Evolutionary conservation across 805 yeast species (phyloP), one percentile per base, ranked within the genome.

Genomic region (Saccharomycopsis capsularis): DNA sequence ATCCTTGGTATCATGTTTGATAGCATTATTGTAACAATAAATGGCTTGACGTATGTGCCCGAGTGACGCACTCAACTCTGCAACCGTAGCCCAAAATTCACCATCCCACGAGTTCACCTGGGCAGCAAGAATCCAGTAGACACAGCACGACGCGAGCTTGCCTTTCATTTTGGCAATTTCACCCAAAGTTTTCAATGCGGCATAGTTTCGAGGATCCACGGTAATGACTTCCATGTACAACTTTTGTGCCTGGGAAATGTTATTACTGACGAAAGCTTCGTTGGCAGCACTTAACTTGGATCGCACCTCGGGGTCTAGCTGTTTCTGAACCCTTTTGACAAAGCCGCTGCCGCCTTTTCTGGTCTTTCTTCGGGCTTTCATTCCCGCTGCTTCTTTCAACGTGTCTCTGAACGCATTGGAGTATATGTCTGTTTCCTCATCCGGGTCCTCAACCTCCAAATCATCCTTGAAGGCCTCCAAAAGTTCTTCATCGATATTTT

Each of bases 161-260:
- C 88, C 90, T 52, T 79, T 82, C 46, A 75, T 68, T 48, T 78
- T 73, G 55, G 85, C 82, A 42, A 91, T 85, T 59, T 86, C 95
- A 42, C 96, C 97, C 40, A 89, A 66, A 0, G 95, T 85, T 58
- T 85, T 82, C 69, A 90, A 90, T 0, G 96, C 96, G 40, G 85
- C 79, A 62, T 78, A 82, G 61, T 85, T 84, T 55, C 77, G 76
- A 13, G 86, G 82, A 60, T 89, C 96, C 47, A 80, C 71, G 57
- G 81, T 79, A 52, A 91, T 81, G 11, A 88, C 95, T 53, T 78
- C 86, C 56, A 71, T 67, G 63, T 75, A 90, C 44, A 74, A 60
- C 44, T 74, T 66, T 56, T 77, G 74, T 0, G 95, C 91, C 1
- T 67, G 70, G 27, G 73, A 76, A 18, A 76, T 71, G 57, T 84